phyloP scores from a whole-genome alignment of 495 filamentous ascomycete genomes.

The Aspergillus conjunctus region DNA sequence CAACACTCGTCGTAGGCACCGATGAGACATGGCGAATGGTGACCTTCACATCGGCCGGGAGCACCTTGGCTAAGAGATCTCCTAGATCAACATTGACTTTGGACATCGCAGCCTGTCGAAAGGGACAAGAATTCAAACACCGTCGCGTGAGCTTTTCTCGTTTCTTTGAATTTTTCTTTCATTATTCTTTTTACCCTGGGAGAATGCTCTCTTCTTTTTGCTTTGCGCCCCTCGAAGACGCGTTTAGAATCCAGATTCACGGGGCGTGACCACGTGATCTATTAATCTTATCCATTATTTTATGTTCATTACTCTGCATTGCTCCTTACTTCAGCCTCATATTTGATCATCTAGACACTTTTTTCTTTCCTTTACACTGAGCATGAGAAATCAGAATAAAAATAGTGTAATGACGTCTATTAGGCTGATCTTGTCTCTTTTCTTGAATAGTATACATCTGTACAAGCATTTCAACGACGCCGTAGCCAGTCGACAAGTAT shows the following conservation, averaged over 20 bases:
- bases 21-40: conserved; percentile 87
- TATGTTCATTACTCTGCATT: background rate
- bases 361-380: no score
- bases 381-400: no score
- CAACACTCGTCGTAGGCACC: conserved; percentile 67
- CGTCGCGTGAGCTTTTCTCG: conserved; percentile 9
- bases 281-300: background rate
- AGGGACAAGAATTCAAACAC: background rate
- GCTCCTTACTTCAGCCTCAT: background rate
- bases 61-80: conserved; percentile 62
- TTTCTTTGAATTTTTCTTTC: conserved; percentile 8
- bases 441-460: background rate
- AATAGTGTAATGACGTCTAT: no score
- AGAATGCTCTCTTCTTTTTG: background rate
- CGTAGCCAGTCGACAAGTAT: background rate
- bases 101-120: conserved; percentile 27
- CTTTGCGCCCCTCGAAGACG: conserved; percentile 9
- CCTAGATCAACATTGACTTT: conserved; percentile 44
- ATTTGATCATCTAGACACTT: no score
- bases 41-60: conserved; percentile 71
- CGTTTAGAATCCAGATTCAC: conserved; percentile 20
- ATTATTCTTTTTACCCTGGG: conserved; percentile 1
- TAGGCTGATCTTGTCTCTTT: no score
- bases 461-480: background rate
- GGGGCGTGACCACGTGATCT: conserved; percentile 20